phyloP scores from a whole-genome alignment of 202 grass and related monocot genomes.

The Schoenoplectus triqueter region DNA sequence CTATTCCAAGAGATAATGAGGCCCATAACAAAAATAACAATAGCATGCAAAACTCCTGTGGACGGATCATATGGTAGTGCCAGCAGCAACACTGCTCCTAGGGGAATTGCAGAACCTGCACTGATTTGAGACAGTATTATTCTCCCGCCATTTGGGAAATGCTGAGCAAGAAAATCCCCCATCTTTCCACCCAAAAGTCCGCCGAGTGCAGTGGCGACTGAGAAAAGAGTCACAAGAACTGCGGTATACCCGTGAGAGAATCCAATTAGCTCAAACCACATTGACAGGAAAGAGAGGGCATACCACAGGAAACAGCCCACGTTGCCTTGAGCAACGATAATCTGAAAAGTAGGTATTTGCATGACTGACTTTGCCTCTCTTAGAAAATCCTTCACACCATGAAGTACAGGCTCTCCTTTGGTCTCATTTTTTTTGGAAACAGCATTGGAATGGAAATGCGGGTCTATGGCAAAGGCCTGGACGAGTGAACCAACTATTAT shows the following conservation, averaged over 20 bases:
- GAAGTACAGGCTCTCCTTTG: not conserved
- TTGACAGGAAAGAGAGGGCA: constrained; percentile 58
- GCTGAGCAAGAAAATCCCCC: constrained; percentile 63
- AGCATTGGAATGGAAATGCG: constrained; percentile 37
- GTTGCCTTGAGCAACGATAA: constrained; percentile 77
- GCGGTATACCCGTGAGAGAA: constrained; percentile 77
- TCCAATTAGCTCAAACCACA: constrained; percentile 91
- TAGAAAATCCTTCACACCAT: constrained; percentile 43
- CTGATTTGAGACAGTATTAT: constrained; percentile 83
- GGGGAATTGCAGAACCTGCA: constrained; percentile 62
- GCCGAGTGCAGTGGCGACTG: constrained; percentile 58
- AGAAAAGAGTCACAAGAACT: constrained; percentile 63
- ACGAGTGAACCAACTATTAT: constrained; percentile 45
- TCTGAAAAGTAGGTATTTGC: constrained; percentile 69
- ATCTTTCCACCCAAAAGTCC: constrained; percentile 71
- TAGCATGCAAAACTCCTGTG: constrained; percentile 40
- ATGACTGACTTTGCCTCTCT: constrained; percentile 66
- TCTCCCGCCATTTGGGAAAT: constrained; percentile 63
- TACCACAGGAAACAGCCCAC: constrained; percentile 68
- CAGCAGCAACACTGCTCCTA: constrained; percentile 61
- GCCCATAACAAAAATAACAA: constrained; percentile 60
- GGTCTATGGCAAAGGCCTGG: constrained; percentile 57
- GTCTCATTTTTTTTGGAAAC: not conserved
- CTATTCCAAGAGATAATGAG: constrained; percentile 56
- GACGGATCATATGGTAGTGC: constrained; percentile 59